These are phyloP conservation scores for Dendrothele bispora DNA, from an alignment of 768 basidiomycete genomes.

Conservation along the genomic window DNA sequence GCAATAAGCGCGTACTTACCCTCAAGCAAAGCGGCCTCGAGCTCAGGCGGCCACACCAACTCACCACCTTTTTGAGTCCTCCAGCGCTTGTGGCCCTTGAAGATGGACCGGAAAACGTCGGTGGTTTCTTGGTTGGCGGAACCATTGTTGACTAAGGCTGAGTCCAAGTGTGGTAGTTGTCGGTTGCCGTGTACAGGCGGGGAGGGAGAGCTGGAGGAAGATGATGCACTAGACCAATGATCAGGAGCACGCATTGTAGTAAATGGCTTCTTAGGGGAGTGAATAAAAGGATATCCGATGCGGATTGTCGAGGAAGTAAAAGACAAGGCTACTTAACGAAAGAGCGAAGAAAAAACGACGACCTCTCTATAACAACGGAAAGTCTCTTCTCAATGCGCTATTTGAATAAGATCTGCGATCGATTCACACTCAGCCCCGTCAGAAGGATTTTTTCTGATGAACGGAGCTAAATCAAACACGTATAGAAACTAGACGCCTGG, in stretches of 20 bases:
- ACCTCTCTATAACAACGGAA: constrained; percentile 4
- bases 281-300: not conserved
- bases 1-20: constrained; percentile 37
- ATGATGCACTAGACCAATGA: constrained; percentile 7
- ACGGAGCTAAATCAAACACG: no score
- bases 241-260: no score
- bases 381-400: no score
- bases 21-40: constrained; percentile 75
- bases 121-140: constrained; percentile 33
- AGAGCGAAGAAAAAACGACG: not conserved
- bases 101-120: constrained; percentile 54
- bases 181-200: constrained; percentile 9
- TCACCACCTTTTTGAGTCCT: constrained; percentile 48
- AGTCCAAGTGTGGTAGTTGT: constrained; percentile 17
- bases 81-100: not conserved
- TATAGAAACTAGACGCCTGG: no score
- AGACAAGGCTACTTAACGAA: constrained; percentile 1
- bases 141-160: constrained; percentile 24
- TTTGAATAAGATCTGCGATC: no score
- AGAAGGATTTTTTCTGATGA: no score
- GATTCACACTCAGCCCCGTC: no score
- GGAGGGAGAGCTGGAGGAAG: constrained; percentile 13
- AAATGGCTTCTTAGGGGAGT: not conserved
- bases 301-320: not conserved
- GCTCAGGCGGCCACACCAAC: constrained; percentile 76